Evolutionary conservation across 805 yeast species (phyloP), one percentile per base, ranked within the genome.

Genomic region (Zygosaccharomyces pseudorouxii): DNA sequence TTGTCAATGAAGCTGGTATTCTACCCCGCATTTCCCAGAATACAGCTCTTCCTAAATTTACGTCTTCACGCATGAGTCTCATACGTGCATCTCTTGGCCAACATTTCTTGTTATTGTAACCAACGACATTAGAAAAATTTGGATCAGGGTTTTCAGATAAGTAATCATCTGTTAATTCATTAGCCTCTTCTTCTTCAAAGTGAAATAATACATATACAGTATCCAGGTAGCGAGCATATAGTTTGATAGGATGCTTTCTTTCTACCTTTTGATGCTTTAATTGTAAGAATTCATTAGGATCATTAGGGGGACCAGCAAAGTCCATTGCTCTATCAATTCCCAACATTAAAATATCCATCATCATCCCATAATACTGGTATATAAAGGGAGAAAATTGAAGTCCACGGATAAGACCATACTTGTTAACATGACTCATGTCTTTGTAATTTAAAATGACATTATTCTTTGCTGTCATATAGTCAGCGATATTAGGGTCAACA

Each of bases 11-110:
- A 3, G 76, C 65, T 0, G 99, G 98, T 31, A 93, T 66, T 31
- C 98, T 75, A 14, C 85, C 82, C 36, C 81, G 75, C 30, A 93
- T 69, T 64, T 93, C 97, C 96, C 97, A 89, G 63, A 85, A 88
- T 0, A 83, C 85, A 1, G 98, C 97, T 48, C 93, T 73, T 1
- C 98, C 99, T 5, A 93, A 72, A 55, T 89, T 86, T 4, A 92
- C 97, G 69, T 93, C 99, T 50, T 82, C 84, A 38, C 97, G 75
- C 81, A 90, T 82, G 43, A 93, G 69, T 55, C 89, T 79, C 98
- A 93, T 93, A 50, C 97, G 78, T 18, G 83, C 72, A 63, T 93
- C 98, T 39, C 86, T 72, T 3, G 99, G 97, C 99, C 99, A 93
- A 62, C 97, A 89, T 44, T 82, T 81, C 56, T 86, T 85, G 56